Conservation (phyloP, 2,329 filamentous ascomycete genomes). For the Nemania sp. region DNA sequence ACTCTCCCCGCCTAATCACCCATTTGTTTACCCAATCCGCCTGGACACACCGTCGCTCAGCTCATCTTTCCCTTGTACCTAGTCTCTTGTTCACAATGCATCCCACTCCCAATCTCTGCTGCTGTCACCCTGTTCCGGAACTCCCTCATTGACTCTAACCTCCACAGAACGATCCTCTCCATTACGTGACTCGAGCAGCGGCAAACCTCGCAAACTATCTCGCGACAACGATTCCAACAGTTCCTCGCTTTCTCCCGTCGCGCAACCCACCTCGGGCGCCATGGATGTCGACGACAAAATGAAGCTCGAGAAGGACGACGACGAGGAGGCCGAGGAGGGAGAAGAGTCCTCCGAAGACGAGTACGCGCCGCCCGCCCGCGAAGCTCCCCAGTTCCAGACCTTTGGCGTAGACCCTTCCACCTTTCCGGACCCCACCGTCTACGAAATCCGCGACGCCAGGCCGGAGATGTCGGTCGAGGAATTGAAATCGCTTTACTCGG, state of each 20-base stretch:
- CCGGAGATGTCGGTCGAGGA: conserved; percentile 83
- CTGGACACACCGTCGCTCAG: neutral
- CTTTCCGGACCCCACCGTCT: conserved; percentile 90
- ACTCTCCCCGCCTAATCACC: neutral
- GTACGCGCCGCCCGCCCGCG: conserved; percentile 63
- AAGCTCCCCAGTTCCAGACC: conserved; percentile 78
- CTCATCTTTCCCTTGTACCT: neutral
- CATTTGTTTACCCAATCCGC: neutral
- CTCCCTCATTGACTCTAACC: conserved; percentile 24
- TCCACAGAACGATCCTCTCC: conserved; percentile 58
- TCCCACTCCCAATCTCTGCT: neutral
- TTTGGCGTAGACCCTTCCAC: conserved; percentile 91
- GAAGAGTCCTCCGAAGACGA: conserved; percentile 60
- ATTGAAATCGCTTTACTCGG: conserved; percentile 84
- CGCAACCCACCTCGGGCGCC: conserved; percentile 54
- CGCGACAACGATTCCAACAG: conserved; percentile 60
- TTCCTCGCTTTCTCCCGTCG: conserved; percentile 63
- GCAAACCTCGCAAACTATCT: conserved; percentile 55
- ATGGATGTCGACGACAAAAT: conserved; percentile 65
- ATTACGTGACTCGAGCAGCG: conserved; percentile 49
- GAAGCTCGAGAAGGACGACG: conserved; percentile 47
- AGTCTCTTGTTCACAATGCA: neutral
- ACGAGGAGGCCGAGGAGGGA: conserved; percentile 50
- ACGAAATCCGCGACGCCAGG: conserved; percentile 80
- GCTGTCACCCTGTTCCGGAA: neutral